Base-by-base conservation (phyloP, 2,329 filamentous ascomycete species). In the Tolypocladium tropicale region DNA sequence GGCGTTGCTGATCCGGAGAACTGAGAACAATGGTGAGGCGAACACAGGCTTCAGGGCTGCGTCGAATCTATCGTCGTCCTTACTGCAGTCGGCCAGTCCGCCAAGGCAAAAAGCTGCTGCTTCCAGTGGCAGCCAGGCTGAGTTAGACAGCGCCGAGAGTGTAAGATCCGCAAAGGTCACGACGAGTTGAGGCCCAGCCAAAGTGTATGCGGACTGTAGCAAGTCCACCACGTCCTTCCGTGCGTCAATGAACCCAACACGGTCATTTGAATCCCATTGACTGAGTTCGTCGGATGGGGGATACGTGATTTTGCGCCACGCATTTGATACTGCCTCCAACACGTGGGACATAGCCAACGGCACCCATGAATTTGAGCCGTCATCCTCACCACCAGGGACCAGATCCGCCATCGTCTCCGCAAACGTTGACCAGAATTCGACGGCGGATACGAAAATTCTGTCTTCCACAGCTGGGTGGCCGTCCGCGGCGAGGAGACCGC, bases 391-490 rank as follows among this genome's bases (percentile, higher is more conserved):
- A 1, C 78, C 77, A 58, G 77, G 81, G 50, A 80, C 72, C 11
- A 72, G 75, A 65, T 84, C 87, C 58, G 77, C 81, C 74, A 84
- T 77, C 14, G 82, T 81, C 69, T 91, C 89, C 6, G 89, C 82
- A 66, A 86, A 90, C 1, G 82, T 85, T 21, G 82, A 86, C 89
- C 90, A 94, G 67, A 94, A 93, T 63, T 94, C 89, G 16, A 93
- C 77, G 1, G 85, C 82, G 1, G 84, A 81, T 0, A 88, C 81
- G 55, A 90, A 91, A 12, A 91, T 82, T 60, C 83, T 84, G 63
- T 94, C 88, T 55, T 93, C 88, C 4, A 80, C 80, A 1, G 85
- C 84, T 1, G 87, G 82, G 62, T 83, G 80, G 2, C 89, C 88
- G 14, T 83, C 76, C 14, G 84, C 80, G 23, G 78, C 78, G 28